Base-by-base conservation (phyloP, 73 alveolate genomes). In the Paramecium sonneborni region DNA sequence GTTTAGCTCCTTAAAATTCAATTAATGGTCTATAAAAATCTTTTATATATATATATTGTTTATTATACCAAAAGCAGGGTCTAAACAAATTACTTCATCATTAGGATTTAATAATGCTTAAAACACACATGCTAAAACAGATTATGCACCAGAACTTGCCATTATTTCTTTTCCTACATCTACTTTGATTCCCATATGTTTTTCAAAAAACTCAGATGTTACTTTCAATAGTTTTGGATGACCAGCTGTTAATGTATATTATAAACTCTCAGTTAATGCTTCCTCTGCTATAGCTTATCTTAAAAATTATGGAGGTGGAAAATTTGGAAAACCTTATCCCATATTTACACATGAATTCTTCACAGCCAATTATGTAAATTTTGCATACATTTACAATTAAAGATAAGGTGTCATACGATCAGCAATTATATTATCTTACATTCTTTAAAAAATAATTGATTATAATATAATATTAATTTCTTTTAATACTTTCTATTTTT, bases 321-420 rank as follows among this genome's bases (percentile, higher is more conserved):
- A 88, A 43, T 88, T 88, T 37, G 94, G 94, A 43, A 88, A 88
- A 26, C 94, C 94, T 72, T 88, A n/a, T 9, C 94, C 94, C 90
- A 69, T 39, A 69, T 39, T 85, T 0, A 55, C 56, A 46, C 90
- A 79, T 2, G 43, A 14, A 21, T 43, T 23, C 90, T 79, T 24
- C 28, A 37, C 34, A 44, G 90, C 90, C 39, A 79, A 39, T 44
- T 24, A 11, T 21, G 76, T 79, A 34, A 79, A 79, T 3, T 44
- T 38, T 7, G 76, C 74, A 44, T 79, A 79, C 52, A 79, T 79
- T 20, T 39, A 34, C 7, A 62, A 34, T 5, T 38, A 37, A 32
- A 30, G 74, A 44, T 79, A 79, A 24, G 90, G 90, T 20, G 18
- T 20, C 55, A 79, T 23, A 5, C 76, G 69, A 79, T 79, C 52